Evolutionary conservation across 1,139 yeast species (phyloP).

Genomic region (Hyphopichia burtonii): DNA sequence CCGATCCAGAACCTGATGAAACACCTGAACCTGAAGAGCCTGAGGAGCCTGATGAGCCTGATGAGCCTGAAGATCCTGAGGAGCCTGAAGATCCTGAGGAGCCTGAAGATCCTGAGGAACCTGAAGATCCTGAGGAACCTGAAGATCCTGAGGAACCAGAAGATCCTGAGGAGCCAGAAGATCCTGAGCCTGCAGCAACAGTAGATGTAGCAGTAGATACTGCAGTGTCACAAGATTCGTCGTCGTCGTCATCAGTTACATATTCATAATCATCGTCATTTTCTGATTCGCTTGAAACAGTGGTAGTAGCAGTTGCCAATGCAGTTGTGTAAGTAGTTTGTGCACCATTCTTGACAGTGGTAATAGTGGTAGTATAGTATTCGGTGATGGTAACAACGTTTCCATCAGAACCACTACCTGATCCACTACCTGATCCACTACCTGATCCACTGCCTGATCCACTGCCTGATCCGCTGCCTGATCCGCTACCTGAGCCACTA

Average conservation of each 20-base stretch:
- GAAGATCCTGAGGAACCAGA: conserved; percentile 4
- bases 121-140: conserved; percentile 11
- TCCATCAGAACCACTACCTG: conserved; percentile 3
- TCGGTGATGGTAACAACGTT: conserved; percentile 1
- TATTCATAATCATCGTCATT: conserved; percentile 7
- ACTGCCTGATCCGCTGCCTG: background rate
- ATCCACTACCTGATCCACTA: background rate
- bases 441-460: background rate
- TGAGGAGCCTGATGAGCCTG: conserved; percentile 3
- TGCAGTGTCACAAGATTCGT: background rate
- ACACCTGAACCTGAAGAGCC: conserved; percentile 1
- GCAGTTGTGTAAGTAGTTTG: conserved; percentile 6
- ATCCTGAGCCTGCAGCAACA: conserved; percentile 11
- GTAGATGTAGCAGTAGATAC: background rate
- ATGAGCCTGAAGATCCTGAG: conserved; percentile 13
- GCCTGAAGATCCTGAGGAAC: conserved; percentile 1
- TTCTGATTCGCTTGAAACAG: conserved; percentile 3
- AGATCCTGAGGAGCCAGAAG: conserved; percentile 4
- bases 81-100: conserved; percentile 3
- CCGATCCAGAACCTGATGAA: conserved; percentile 6
- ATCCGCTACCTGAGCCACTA: conserved; percentile 1
- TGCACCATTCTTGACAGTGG: conserved; percentile 2
- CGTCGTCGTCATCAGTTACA: conserved; percentile 5
- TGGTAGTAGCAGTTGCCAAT: conserved; percentile 6
- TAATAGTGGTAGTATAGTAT: conserved; percentile 1